Base-by-base conservation (phyloP, 441 rosid genomes). In the Eutrema salsugineum region DNA sequence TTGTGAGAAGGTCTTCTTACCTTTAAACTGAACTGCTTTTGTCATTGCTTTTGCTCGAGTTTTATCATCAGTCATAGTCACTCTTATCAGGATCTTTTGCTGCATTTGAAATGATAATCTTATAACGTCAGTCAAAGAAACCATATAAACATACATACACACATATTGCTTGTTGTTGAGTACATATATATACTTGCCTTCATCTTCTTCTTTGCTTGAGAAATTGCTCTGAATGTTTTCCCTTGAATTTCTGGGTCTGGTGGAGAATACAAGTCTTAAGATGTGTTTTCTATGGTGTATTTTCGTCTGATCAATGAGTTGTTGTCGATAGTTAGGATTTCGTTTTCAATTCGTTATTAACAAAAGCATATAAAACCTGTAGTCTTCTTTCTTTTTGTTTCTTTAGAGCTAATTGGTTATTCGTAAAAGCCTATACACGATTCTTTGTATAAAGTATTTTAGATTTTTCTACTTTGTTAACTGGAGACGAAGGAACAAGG, bases 1-100 rank as follows among this genome's bases (percentile, higher is more conserved):
- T 20, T 54, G 50, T 24, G 50, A 56, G n/a, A 56, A 38, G 15
- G 30, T 51, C 30, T 33, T 57, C 16, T 57, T 58, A 73, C 77
- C 77, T 58, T 58, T 57, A 15, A 66, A 68, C 54, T 68, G 65
- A 68, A 75, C 74, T 44, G 70, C 79, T 53, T 69, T 54, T 2
- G 40, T 62, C 79, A 75, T 75, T 10, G 65, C 79, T 39, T 68
- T 68, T 62, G 70, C 74, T 55, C 79, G 19, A 28, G 79, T 75
- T 40, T 46, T 68, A 59, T 75, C 75, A 68, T 75, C 70, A 6
- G 70, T 62, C 74, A 75, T 75, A 55, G 46, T 51, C 24, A 75
- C 65, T 62, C 74, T 46, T 54, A 75, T 62, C 60, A 75, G n/a
- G n/a, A 75, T 75, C 47, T 75, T 75, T 75, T 75, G 79, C 79